phyloP scores from a whole-genome alignment of 768 basidiomycete species.

The Hericium erinaceus region DNA sequence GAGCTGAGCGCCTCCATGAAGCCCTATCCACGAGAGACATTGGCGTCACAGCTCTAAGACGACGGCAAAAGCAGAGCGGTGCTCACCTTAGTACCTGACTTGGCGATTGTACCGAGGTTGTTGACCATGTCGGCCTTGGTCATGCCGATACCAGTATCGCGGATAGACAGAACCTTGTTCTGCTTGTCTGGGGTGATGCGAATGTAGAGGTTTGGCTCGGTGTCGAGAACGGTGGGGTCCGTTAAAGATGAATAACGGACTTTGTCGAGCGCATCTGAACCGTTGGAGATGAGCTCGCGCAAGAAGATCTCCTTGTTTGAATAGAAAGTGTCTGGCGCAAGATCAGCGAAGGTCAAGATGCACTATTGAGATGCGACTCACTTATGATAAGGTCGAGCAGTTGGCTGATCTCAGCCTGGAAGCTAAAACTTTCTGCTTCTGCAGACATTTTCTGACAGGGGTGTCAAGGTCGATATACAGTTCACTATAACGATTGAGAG shows the following conservation, averaged over 20 bases:
- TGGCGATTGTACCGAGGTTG: slow-evolving; percentile 94
- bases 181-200: slow-evolving; percentile 95
- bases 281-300: slow-evolving; percentile 94
- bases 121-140: slow-evolving; percentile 99
- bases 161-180: slow-evolving; percentile 82
- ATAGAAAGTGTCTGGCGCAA: slow-evolving; percentile 86
- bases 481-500: slow-evolving; percentile 1
- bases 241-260: slow-evolving; percentile 96
- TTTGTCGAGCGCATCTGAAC: slow-evolving; percentile 98
- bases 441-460: slow-evolving; percentile 40
- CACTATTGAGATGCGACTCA: slow-evolving; percentile 20
- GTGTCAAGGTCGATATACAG: slow-evolving; percentile 10
- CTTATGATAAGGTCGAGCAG: slow-evolving; percentile 98
- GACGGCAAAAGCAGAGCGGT: not conserved
- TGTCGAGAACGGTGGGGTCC: slow-evolving; percentile 81
- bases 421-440: slow-evolving; percentile 76
- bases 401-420: slow-evolving; percentile 99
- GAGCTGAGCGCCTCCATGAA: slow-evolving; percentile 98
- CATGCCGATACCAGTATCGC: slow-evolving; percentile 98
- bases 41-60: not conserved
- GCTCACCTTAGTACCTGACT: slow-evolving; percentile 83
- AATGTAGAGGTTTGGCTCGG: slow-evolving; percentile 88
- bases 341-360: slow-evolving; percentile 12
- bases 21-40: slow-evolving; percentile 41
- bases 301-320: slow-evolving; percentile 99